These are phyloP conservation scores for Theileria sp. DNA, from an alignment of 169 alveolate species.

Conservation along the genomic window DNA sequence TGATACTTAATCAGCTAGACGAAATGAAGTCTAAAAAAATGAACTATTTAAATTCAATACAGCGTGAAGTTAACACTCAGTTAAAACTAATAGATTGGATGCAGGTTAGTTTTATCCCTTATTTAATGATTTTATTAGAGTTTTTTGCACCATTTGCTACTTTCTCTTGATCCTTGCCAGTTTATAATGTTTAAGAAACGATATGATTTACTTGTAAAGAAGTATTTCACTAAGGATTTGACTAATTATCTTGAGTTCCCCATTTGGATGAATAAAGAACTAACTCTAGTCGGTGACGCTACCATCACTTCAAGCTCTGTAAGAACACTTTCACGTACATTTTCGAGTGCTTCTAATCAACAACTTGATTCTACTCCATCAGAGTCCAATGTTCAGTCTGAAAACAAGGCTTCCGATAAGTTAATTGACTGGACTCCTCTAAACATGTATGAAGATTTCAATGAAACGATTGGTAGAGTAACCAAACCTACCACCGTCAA, in stretches of 20 bases:
- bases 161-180: slow-evolving; percentile 60
- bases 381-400: slow-evolving; percentile 7
- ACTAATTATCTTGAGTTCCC: slow-evolving; percentile 34
- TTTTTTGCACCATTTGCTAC: slow-evolving; percentile 51
- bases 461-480: slow-evolving; percentile 21
- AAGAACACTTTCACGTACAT: neutral
- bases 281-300: slow-evolving; percentile 50
- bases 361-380: neutral
- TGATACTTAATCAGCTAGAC: slow-evolving; percentile 73
- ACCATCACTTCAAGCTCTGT: slow-evolving; percentile 25
- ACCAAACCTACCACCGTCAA: neutral
- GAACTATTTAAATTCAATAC: slow-evolving; percentile 77
- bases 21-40: slow-evolving; percentile 72
- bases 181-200: slow-evolving; percentile 37
- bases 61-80: slow-evolving; percentile 81
- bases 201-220: slow-evolving; percentile 47
- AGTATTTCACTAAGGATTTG: slow-evolving; percentile 52
- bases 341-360: neutral
- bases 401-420: neutral
- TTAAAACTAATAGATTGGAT: slow-evolving; percentile 82
- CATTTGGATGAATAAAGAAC: slow-evolving; percentile 56
- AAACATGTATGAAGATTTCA: slow-evolving; percentile 21
- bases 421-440: slow-evolving; percentile 30
- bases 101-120: slow-evolving; percentile 71
- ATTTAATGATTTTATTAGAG: slow-evolving; percentile 14